Evolutionary conservation across 1,139 yeast species (phyloP), one percentile per base, ranked within the genome.

Genomic region (Hyphopichia wangnamkhiaoensis): DNA sequence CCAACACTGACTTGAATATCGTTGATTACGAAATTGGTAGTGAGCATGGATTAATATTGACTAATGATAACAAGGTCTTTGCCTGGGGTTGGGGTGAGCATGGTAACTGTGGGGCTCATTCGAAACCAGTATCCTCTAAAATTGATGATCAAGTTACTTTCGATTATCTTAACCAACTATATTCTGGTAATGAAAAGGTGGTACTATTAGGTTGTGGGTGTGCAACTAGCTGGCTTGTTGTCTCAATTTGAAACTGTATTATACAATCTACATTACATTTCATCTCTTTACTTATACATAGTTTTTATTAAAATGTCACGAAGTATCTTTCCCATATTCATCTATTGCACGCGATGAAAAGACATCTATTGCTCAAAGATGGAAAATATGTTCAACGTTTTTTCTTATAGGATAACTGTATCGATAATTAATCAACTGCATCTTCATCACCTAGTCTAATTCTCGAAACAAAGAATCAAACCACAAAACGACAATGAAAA

Each of bases 1-100:
- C 46, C n/a, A 36, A 36, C 2, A 21, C 37, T 12, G 40, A 38
- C 12, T 38, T 47, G 0, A 37, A 31, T 3, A 36, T 53, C 7
- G 44, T 36, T 5, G 34, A 33, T 0, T 65, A 68, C 41, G 69
- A 71, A 0, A 72, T 79, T 2, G 98, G 98, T 1, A 88, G 96
- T 54, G 98, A 93, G 54, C 98, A 93, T 58, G 95, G 94, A 0
- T 54, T 88, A 17, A 58, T 79, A 2, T 47, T 71, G 1, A 36
- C 54, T 0, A 37, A 48, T 0, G 45, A 54, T 1, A 57, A 65
- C 34, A 43, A 48, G 5, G 81, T 87, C 0, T 67, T 56, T 40
- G 76, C 91, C 3, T 93, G 98, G 98, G 98, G 98, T 0, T 93
- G 98, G 98, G 97, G 97, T 19, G 98, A 93, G 56, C 98, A 93